phyloP scores from a whole-genome alignment of 768 basidiomycete genomes.

The Russula sp. region DNA sequence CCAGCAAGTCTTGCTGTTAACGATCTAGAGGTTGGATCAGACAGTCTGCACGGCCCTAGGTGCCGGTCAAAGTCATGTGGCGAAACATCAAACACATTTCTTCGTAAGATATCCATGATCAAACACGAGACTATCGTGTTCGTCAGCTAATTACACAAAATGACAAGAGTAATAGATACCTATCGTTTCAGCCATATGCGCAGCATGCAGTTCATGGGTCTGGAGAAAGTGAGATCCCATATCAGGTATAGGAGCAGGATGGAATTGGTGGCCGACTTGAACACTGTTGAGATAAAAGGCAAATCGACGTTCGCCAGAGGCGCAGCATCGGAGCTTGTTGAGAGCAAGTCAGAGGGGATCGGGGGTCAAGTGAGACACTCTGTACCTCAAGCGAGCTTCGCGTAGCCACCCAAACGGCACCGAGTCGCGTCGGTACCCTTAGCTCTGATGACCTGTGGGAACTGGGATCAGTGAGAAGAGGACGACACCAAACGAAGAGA shows the following conservation, averaged over 20 bases:
- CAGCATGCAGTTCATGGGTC: conserved; percentile 1
- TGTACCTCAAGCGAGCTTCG: conserved; percentile 12
- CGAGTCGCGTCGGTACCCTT: conserved; percentile 16
- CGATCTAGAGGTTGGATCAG: conserved; percentile 11
- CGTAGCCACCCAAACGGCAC: conserved; percentile 17
- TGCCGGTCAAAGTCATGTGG: conserved; percentile 16
- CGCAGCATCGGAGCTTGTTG: conserved; percentile 8
- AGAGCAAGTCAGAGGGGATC: neutral
- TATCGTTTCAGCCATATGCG: conserved; percentile 16
- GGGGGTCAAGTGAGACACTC: neutral
- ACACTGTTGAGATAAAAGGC: conserved; percentile 17
- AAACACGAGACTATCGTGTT: conserved; percentile 12
- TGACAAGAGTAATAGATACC: neutral
- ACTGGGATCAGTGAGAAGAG: neutral
- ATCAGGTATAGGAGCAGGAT: conserved; percentile 3
- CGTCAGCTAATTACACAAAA: neutral
- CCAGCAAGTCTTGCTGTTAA: conserved; percentile 13
- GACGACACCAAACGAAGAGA: neutral
- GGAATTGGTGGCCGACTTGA: conserved; percentile 1
- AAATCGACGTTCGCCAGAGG: conserved; percentile 1
- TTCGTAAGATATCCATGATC: conserved; percentile 20
- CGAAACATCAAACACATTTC: conserved; percentile 15
- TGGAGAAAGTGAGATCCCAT: conserved; percentile 13
- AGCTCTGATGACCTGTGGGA: conserved; percentile 3
- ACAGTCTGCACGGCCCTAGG: conserved; percentile 15